These are phyloP conservation scores for Hypoxylon sp. DNA, from an alignment of 2,329 filamentous ascomycete genomes.

Conservation along the genomic window DNA sequence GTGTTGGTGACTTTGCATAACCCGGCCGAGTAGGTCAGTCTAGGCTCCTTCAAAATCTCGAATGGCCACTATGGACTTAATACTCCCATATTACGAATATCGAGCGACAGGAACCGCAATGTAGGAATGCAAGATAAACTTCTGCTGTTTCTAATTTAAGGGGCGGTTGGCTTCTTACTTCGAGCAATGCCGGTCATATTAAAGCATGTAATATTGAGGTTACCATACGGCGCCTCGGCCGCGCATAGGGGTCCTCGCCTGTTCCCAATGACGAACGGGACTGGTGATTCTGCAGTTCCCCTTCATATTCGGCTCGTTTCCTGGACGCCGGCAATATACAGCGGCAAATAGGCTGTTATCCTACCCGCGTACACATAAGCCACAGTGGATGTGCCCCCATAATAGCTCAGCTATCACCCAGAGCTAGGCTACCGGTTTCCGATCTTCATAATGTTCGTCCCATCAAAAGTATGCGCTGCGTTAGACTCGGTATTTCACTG, in stretches of 20 bases:
- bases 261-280: slow-evolving; percentile 9
- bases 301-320: slow-evolving; percentile 23
- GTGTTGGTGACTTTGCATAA: slow-evolving; percentile 27
- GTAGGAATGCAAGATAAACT: slow-evolving; percentile 12
- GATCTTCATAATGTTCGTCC: slow-evolving; percentile 10
- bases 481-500: slow-evolving; percentile 34
- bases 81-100: slow-evolving; percentile 14
- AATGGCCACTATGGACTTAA: slow-evolving; percentile 5
- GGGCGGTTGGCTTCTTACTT: slow-evolving; percentile 31
- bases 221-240: slow-evolving; percentile 29
- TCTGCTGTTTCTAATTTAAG: slow-evolving; percentile 28
- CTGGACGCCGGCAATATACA: slow-evolving; percentile 37
- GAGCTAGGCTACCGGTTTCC: slow-evolving; percentile 8
- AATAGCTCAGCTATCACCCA: slow-evolving; percentile 11
- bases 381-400: slow-evolving; percentile 32
- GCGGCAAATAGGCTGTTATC: slow-evolving; percentile 43
- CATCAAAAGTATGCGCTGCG: slow-evolving; percentile 21
- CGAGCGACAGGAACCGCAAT: slow-evolving; percentile 12
- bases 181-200: slow-evolving; percentile 34
- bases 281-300: slow-evolving; percentile 12
- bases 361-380: slow-evolving; percentile 35
- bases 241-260: slow-evolving; percentile 18
- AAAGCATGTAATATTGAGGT: slow-evolving; percentile 34
- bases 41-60: slow-evolving; percentile 19
- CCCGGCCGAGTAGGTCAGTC: slow-evolving; percentile 17